A percentile compares a stretch with the other conserved stretches of the same genome.
These are phyloP conservation scores for Fomitopsis pinicola DNA, from an alignment of 1,284 basidiomycete genomes.

Conservation along the genomic window DNA sequence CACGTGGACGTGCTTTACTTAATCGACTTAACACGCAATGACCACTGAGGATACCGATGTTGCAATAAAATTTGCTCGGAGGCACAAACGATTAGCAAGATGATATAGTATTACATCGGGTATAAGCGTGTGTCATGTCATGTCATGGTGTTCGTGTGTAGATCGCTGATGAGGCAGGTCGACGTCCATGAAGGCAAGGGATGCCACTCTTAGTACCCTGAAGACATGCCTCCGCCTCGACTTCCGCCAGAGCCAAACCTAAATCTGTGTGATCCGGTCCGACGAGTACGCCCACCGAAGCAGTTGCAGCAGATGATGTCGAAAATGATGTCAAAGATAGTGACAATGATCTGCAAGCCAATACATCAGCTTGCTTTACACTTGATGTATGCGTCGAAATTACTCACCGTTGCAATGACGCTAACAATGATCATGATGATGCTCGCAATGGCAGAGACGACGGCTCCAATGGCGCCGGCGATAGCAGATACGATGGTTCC, in stretches of 20 bases:
- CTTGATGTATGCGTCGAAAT: neutral
- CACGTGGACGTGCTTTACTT: no score
- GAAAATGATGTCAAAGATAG: conserved; percentile 54
- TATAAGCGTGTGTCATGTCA: neutral
- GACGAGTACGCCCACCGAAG: conserved; percentile 32
- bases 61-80: no score
- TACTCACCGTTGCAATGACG: conserved; percentile 50
- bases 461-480: conserved; percentile 47
- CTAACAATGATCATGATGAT: conserved; percentile 55
- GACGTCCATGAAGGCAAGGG: no score
- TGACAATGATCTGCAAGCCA: conserved; percentile 48
- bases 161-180: no score
- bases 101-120: neutral
- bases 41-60: no score
- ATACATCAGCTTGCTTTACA: neutral
- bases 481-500: conserved; percentile 63
- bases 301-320: conserved; percentile 64
- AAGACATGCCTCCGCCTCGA: neutral
- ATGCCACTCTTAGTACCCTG: no score
- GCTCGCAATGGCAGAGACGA: conserved; percentile 53
- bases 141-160: no score
- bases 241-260: conserved; percentile 14
- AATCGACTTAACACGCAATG: no score
- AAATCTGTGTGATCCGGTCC: conserved; percentile 28
- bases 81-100: no score